Conservation (phyloP, 495 filamentous ascomycete genomes). For the Neurospora sp. region DNA sequence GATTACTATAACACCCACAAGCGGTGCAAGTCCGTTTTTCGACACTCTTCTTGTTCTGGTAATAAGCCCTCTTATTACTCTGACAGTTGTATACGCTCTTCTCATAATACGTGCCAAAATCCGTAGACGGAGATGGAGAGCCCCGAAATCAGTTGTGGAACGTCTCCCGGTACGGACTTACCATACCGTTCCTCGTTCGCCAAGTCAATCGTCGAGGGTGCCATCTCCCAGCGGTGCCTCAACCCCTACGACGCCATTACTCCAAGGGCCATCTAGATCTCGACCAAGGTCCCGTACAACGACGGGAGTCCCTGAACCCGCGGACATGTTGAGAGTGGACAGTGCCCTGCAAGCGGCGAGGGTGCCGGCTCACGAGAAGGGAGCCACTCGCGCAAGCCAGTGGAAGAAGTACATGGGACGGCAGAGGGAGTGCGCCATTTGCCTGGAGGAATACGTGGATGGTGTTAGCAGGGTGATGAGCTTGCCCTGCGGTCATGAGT, state of each 20-base stretch:
- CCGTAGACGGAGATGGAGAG: constrained; percentile 82
- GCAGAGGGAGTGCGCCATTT: constrained; percentile 94
- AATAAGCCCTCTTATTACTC: constrained; percentile 80
- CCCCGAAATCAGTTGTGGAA: constrained; percentile 91
- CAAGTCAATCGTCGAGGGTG: constrained; percentile 46
- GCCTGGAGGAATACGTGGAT: constrained; percentile 92
- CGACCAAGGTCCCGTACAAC: constrained; percentile 58
- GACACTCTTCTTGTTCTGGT: constrained; percentile 91
- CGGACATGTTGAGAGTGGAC: constrained; percentile 24
- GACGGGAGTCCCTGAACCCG: constrained; percentile 43
- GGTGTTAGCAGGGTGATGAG: constrained; percentile 94
- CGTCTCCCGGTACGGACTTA: constrained; percentile 91
- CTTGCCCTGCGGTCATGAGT: constrained; percentile 96
- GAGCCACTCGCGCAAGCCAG: constrained; percentile 40
- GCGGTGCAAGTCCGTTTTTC: constrained; percentile 87
- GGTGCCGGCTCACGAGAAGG: constrained; percentile 38
- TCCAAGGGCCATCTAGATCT: constrained; percentile 47
- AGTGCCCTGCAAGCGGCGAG: constrained; percentile 24
- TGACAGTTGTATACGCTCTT: constrained; percentile 87
- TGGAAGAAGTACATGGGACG: constrained; percentile 76
- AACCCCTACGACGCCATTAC: constrained; percentile 66
- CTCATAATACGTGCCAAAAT: constrained; percentile 82
- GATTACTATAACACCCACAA: constrained; percentile 89
- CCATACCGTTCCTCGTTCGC: constrained; percentile 62
- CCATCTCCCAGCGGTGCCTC: constrained; percentile 43